phyloP scores from a whole-genome alignment of 768 basidiomycete genomes.

The Lactarius akahatsu region DNA sequence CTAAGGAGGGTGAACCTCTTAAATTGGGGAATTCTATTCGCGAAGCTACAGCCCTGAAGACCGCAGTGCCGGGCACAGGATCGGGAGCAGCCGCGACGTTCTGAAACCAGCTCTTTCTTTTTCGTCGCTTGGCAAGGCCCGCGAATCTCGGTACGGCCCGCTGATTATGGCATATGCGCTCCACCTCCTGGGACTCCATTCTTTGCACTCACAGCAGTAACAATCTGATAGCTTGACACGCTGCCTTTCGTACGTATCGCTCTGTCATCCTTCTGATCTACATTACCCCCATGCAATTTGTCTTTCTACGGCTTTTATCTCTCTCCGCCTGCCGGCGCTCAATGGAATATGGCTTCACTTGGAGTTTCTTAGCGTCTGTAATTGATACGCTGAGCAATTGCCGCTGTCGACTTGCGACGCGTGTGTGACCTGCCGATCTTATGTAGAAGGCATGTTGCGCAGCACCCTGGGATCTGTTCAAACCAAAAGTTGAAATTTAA shows the following conservation, averaged over 20 bases:
- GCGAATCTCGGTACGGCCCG: constrained; percentile 13
- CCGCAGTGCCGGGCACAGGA: constrained; percentile 4
- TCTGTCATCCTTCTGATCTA: constrained; percentile 11
- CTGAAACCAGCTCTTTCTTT: not conserved
- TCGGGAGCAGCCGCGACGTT: not conserved
- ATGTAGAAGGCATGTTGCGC: constrained; percentile 13
- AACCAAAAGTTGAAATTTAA: constrained; percentile 12
- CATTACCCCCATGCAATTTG: constrained; percentile 9
- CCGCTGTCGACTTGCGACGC: not conserved
- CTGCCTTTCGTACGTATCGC: not conserved
- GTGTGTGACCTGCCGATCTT: not conserved
- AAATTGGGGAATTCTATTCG: not conserved
- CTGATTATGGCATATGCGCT: constrained; percentile 8
- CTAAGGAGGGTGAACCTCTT: not conserved
- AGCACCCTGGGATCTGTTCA: constrained; percentile 12
- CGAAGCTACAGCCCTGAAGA: constrained; percentile 9
- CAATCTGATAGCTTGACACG: constrained; percentile 8
- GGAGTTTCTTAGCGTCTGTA: not conserved
- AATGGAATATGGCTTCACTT: not conserved
- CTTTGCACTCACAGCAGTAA: not conserved
- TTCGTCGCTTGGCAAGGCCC: not conserved
- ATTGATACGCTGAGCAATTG: constrained; percentile 4
- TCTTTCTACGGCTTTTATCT: constrained; percentile 3
- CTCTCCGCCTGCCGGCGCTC: constrained; percentile 1
- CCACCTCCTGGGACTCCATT: not conserved